phyloP scores from a whole-genome alignment of 495 filamentous ascomycete genomes.

The Xylaria bambusicola region DNA sequence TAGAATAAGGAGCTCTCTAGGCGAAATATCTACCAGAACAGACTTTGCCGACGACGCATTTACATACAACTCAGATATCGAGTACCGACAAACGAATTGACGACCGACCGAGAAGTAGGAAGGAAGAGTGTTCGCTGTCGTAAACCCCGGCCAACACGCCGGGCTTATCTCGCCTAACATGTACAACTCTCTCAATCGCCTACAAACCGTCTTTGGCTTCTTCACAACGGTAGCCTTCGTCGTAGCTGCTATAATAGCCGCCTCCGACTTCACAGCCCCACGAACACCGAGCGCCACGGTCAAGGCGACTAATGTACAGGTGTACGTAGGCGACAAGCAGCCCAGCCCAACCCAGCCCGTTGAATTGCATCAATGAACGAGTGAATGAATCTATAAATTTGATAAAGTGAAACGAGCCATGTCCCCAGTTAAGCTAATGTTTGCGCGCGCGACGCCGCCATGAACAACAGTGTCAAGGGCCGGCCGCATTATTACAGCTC shows the following conservation, averaged over 20 bases:
- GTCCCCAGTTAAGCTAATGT: too few relatives aligned
- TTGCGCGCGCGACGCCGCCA: too few relatives aligned
- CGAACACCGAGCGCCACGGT: slow-evolving; percentile 66
- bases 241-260: slow-evolving; percentile 75
- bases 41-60: too few relatives aligned
- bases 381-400: background rate
- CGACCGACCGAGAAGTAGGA: background rate
- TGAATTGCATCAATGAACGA: background rate
- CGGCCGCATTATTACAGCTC: slow-evolving; percentile 90
- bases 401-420: slow-evolving; percentile 19
- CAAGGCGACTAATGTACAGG: slow-evolving; percentile 75
- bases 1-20: too few relatives aligned
- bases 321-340: slow-evolving; percentile 66
- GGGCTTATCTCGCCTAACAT: slow-evolving; percentile 52
- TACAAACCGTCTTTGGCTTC: slow-evolving; percentile 94
- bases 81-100: background rate
- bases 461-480: slow-evolving; percentile 76
- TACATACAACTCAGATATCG: too few relatives aligned
- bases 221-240: slow-evolving; percentile 92
- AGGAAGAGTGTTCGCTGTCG: too few relatives aligned
- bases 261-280: slow-evolving; percentile 72
- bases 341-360: background rate
- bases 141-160: slow-evolving; percentile 6
- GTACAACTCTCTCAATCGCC: slow-evolving; percentile 81
- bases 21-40: too few relatives aligned